Conservation (phyloP, 225 moss, liverwort and hornwort genomes). For the Sphagnum contortum region DNA sequence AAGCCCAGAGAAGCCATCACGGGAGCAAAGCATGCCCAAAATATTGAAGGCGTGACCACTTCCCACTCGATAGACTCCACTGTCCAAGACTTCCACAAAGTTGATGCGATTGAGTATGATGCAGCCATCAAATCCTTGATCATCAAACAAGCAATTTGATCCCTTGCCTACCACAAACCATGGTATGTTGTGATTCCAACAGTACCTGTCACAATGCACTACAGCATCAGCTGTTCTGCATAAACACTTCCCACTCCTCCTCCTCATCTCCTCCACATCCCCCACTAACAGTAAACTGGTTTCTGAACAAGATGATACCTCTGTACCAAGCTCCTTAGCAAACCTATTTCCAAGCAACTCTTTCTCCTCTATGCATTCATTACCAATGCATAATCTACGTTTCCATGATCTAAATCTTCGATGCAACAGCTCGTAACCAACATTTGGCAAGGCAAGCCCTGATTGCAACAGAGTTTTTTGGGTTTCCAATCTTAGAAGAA, state of each 20-base stretch:
- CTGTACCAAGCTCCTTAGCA: no score
- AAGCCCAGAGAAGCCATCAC: constrained; percentile 71
- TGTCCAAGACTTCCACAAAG: constrained; percentile 36
- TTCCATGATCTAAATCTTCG: no score
- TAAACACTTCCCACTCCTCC: not conserved
- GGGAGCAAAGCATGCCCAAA: constrained; percentile 62
- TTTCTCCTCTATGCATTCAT: not conserved
- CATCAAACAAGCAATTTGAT: constrained; percentile 91
- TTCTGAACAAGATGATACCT: no score
- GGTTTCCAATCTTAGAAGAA: not conserved
- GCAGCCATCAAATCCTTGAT: constrained; percentile 83
- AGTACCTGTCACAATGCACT: constrained; percentile 39
- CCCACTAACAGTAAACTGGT: no score
- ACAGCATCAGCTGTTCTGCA: no score
- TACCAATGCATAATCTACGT: no score
- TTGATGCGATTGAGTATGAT: constrained; percentile 65
- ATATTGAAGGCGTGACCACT: constrained; percentile 74
- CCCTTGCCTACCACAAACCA: constrained; percentile 90
- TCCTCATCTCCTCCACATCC: not conserved
- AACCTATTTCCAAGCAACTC: not conserved
- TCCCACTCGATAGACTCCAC: constrained; percentile 64
- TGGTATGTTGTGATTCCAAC: constrained; percentile 28
- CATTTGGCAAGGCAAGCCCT: not conserved
- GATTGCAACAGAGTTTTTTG: not conserved
- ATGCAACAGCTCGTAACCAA: no score